phyloP scores from a whole-genome alignment of 2,329 filamentous ascomycete species.

The Waltergamsia citrina region DNA sequence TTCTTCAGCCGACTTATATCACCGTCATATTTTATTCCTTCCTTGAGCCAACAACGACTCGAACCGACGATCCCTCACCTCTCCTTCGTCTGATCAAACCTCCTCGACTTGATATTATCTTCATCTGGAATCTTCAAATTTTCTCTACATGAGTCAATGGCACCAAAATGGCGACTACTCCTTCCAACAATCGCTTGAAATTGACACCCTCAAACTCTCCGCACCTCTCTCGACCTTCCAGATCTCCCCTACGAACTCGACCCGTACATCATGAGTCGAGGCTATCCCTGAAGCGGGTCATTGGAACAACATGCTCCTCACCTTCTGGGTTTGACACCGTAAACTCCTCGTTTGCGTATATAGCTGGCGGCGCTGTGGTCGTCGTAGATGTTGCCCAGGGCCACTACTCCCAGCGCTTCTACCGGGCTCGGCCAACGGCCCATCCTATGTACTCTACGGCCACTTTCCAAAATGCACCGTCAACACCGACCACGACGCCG shows the following conservation, averaged over 20 bases:
- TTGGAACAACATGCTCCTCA: constrained; percentile 80
- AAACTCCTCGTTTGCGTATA: constrained; percentile 74
- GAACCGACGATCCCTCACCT: neutral
- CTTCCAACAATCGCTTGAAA: constrained; percentile 50
- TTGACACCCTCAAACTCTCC: constrained; percentile 72
- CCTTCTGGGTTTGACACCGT: constrained; percentile 82
- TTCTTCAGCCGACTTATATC: neutral
- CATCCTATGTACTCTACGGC: constrained; percentile 53
- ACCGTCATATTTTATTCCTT: neutral
- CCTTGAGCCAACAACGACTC: neutral
- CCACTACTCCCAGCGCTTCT: constrained; percentile 71
- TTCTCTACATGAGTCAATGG: constrained; percentile 35
- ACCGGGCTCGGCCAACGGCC: constrained; percentile 72
- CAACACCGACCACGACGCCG: constrained; percentile 43
- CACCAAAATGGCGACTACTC: constrained; percentile 48
- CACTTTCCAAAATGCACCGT: constrained; percentile 39
- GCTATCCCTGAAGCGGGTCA: constrained; percentile 71
- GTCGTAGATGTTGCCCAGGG: constrained; percentile 70
- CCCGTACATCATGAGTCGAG: constrained; percentile 43
- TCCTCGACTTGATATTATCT: neutral
- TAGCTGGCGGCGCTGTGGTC: constrained; percentile 88
- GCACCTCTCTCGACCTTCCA: constrained; percentile 49
- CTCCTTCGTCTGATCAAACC: constrained; percentile 1
- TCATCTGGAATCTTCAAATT: neutral
- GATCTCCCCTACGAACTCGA: constrained; percentile 50